Base-by-base conservation (phyloP, 331 rosid species). In the Telfairia occidentalis region DNA sequence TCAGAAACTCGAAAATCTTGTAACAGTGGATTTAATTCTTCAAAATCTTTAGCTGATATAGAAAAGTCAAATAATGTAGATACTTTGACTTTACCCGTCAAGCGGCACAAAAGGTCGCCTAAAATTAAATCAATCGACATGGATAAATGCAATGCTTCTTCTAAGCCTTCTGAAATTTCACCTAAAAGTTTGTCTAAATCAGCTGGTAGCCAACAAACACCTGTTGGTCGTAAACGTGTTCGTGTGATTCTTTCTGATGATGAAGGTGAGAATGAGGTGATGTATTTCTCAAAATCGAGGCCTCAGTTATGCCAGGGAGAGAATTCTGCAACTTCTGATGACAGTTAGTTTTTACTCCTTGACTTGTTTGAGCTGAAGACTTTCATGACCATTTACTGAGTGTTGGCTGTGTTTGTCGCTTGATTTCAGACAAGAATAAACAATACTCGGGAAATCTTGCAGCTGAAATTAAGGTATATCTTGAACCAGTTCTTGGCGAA, bases 161-260 rank as follows among this genome's bases (percentile, higher is more conserved):
- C 74, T 58, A 43, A 67, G 81, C 82, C 66, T 16, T 69, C 32
- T 60, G 80, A 77, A 75, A 57, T 74, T 59, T 84, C 89, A 55
- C 83, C 89, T 65, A 85, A 74, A 76, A 72, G 77, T 81, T 77
- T 81, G 74, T 73, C 88, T 63, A 82, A 78, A 70, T 50, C 84
- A 71, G 50, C 82, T 69, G 77, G 79, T 9, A 81, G 73, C 78
- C 85, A 82, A 75, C 86, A 81, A 76, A 78, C 77, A 9, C 64
- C 77, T 74, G 79, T 76, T 79, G 83, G 92, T 35, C 89, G 86
- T 70, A 91, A 91, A 79, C 91, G 97, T 65, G 73, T 72, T 59
- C 95, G 87, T 63, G 71, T 91, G 64, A 76, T 91, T 76, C 84
- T 91, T 76, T 94, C 98, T 35, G 98, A 94, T 49, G 96, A 90